These are phyloP conservation scores for Fusarium guadeloupense DNA, from an alignment of 2,329 filamentous ascomycete genomes.

Conservation along the genomic window DNA sequence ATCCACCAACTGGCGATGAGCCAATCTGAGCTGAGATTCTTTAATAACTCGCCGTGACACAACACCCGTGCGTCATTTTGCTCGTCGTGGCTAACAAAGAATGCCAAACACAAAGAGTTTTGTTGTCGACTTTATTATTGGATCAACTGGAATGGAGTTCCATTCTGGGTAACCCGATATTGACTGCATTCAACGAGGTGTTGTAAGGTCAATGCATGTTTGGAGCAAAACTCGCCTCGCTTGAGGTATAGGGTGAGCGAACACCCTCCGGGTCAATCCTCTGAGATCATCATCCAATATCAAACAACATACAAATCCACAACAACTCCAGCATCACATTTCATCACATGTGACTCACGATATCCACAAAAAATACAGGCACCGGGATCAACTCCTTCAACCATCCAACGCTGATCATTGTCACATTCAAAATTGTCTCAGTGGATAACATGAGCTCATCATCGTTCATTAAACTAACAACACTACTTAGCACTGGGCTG, in stretches of 20 bases:
- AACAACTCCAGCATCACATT: background rate
- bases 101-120: background rate
- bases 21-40: background rate
- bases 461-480: background rate
- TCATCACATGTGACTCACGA: background rate
- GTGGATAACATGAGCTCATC: slow-evolving; percentile 20
- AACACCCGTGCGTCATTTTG: background rate
- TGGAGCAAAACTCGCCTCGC: too few species aligned
- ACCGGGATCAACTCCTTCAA: background rate
- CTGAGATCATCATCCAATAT: background rate
- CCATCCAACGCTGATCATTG: background rate
- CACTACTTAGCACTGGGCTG: background rate
- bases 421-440: background rate
- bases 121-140: too few species aligned
- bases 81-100: too few species aligned
- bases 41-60: background rate
- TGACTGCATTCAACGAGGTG: too few species aligned
- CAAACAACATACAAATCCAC: fast-evolving
- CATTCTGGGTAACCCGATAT: too few species aligned
- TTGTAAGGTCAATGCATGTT: too few species aligned
- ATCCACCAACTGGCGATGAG: background rate
- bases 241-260: background rate
- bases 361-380: background rate
- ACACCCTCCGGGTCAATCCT: background rate
- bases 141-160: too few species aligned